Conservation (phyloP, 2,329 filamentous ascomycete genomes). For the Elsinoe perseae region DNA sequence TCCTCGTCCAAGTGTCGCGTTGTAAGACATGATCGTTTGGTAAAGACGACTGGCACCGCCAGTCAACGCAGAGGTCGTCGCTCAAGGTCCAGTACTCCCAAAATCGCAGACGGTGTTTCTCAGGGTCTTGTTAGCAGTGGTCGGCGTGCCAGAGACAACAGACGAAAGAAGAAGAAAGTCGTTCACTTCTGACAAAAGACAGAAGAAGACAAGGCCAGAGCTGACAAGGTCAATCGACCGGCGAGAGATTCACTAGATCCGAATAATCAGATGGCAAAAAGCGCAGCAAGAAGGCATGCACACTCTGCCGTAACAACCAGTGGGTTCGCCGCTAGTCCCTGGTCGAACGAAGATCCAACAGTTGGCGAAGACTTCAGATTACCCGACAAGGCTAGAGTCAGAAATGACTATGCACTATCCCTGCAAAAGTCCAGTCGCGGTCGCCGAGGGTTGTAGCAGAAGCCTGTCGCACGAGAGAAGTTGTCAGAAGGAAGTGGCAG, state of each 20-base stretch:
- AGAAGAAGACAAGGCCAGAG: slow-evolving; percentile 4
- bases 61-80: not conserved
- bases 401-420: not conserved
- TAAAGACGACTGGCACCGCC: not conserved
- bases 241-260: slow-evolving; percentile 3
- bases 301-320: slow-evolving; percentile 8
- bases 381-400: slow-evolving; percentile 1
- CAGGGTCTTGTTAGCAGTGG: slow-evolving; percentile 11
- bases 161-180: not conserved
- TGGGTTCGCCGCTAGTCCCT: slow-evolving; percentile 12
- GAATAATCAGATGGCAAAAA: slow-evolving; percentile 7
- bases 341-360: slow-evolving; percentile 11
- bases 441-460: not conserved
- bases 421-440: not conserved
- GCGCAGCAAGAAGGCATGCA: not conserved
- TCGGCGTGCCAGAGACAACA: not conserved
- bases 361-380: slow-evolving; percentile 15
- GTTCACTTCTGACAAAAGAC: not conserved
- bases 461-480: not conserved
- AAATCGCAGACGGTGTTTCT: not conserved
- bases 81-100: not conserved
- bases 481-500: slow-evolving; percentile 9
- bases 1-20: slow-evolving; percentile 15
- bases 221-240: slow-evolving; percentile 6
- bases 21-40: slow-evolving; percentile 16